Evolutionary conservation across 2,329 filamentous ascomycete genomes (phyloP), one percentile per base, ranked within the genome.

Genomic region (Epicoccum sorghinum): DNA sequence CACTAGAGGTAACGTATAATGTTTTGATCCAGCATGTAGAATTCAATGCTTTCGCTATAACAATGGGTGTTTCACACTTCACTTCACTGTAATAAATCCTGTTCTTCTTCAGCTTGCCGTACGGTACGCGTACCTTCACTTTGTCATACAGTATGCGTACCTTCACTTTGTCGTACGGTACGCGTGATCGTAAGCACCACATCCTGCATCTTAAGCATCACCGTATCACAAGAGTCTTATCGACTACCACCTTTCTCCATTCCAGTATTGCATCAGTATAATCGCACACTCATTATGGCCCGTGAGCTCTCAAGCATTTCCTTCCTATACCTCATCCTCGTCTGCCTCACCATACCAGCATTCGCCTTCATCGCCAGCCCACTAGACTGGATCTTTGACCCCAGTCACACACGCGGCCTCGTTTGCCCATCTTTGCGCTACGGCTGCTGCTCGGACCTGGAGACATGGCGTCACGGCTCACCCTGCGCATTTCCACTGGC

Each of bases 401-500:
- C 43, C 7, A 10, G n/a, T 14, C 38, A 53, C 32, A 27, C 23
- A 2, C 50, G 32, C 30, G 50, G 50, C 18, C 43, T 52, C 30
- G 33, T 53, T 2, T 47, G 50, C 33, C 43, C 43, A 4, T 36
- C 50, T 4, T 30, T 37, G 1, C 43, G 38, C 14, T 47, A 47
- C 38, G 32, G 32, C 23, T 53, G 50, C 22, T 54, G 33, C 24
- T 27, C 47, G 8, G 25, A 53, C 12, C 33, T 47, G 8, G 10
- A 10, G 9, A 43, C 33, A 38, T 48, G 51, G 51, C 39, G 39
- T 4, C 9, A 37, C 23, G 18, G 43, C n/a, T 27, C 32, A 2
- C 44, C 38, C 2, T 43, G 44, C 30, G 33, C 30, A 12, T 22
- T 22, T 7, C 39, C 44, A 1, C 14, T n/a, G 12, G 22, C 39